These are phyloP conservation scores for Balamuthia mandrillaris DNA, from an alignment of 208 protist species.

Conservation along the genomic window DNA sequence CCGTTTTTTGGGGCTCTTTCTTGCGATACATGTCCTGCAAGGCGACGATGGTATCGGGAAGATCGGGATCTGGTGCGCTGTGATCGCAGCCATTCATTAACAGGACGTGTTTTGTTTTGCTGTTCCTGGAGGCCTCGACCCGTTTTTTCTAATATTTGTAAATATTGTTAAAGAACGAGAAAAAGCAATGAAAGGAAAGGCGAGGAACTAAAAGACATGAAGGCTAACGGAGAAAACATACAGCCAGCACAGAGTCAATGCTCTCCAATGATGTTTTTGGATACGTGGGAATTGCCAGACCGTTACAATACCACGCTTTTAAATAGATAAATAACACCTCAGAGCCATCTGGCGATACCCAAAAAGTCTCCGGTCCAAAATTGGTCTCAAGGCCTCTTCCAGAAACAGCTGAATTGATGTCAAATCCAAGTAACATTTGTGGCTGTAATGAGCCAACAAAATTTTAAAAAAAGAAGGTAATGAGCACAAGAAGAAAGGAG, in stretches of 20 bases:
- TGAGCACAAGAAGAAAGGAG: too few species aligned
- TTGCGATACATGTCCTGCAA: not conserved
- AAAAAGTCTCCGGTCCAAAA: not conserved
- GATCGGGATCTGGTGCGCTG: constrained; percentile 2
- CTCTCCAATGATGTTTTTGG: not conserved
- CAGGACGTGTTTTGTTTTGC: constrained; percentile 1
- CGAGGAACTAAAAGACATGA: not conserved
- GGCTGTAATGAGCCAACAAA: not conserved
- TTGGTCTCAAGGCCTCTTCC: not conserved
- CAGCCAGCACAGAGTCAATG: not conserved
- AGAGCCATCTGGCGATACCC: not conserved
- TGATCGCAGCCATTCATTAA: constrained; percentile 26
- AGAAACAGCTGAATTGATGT: constrained; percentile 7
- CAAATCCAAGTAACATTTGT: constrained; percentile 3
- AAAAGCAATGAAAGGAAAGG: not conserved
- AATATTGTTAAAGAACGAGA: not conserved
- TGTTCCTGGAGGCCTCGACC: not conserved
- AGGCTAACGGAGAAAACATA: not conserved
- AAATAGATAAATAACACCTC: not conserved
- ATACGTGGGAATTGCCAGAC: not conserved
- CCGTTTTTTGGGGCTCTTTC: not conserved
- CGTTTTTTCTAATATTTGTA: not conserved
- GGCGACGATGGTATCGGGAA: not conserved
- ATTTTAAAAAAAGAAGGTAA: too few species aligned
- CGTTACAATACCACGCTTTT: constrained; percentile 11